Conservation (phyloP, 2,329 filamentous ascomycete genomes). For the Clathrospora elynae region DNA sequence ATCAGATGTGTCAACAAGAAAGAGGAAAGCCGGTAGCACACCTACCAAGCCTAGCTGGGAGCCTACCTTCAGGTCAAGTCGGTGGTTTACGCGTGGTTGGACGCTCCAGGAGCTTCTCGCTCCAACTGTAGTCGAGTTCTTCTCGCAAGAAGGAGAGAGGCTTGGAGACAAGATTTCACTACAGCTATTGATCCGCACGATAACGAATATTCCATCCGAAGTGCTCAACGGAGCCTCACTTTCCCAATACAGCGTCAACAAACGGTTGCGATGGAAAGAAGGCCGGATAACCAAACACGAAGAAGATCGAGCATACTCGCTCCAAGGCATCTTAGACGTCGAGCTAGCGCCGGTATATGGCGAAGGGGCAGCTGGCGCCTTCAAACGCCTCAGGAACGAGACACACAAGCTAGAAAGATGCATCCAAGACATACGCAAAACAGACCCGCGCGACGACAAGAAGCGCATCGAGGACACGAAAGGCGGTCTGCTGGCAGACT, state of each 20-base stretch:
- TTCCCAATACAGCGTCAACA: conserved; percentile 4
- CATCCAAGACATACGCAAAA: no score
- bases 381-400: no score
- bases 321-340: no score
- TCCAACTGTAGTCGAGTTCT: conserved; percentile 11
- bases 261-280: conserved; percentile 12
- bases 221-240: conserved; percentile 3
- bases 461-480: no score
- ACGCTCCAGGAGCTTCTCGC: conserved; percentile 11
- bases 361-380: no score
- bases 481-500: no score
- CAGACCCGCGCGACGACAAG: no score
- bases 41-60: neutral
- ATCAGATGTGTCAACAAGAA: neutral
- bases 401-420: no score
- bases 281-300: conserved; percentile 4
- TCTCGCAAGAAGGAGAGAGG: conserved; percentile 5
- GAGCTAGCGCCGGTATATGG: no score
- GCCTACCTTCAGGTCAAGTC: neutral
- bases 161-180: conserved; percentile 8
- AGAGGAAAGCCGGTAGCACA: neutral
- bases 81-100: neutral
- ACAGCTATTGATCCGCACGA: conserved; percentile 3
- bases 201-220: conserved; percentile 4
- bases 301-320: conserved; percentile 12